Base-by-base conservation (phyloP, 2,329 filamentous ascomycete genomes). In the Fusarium sulawesiense region DNA sequence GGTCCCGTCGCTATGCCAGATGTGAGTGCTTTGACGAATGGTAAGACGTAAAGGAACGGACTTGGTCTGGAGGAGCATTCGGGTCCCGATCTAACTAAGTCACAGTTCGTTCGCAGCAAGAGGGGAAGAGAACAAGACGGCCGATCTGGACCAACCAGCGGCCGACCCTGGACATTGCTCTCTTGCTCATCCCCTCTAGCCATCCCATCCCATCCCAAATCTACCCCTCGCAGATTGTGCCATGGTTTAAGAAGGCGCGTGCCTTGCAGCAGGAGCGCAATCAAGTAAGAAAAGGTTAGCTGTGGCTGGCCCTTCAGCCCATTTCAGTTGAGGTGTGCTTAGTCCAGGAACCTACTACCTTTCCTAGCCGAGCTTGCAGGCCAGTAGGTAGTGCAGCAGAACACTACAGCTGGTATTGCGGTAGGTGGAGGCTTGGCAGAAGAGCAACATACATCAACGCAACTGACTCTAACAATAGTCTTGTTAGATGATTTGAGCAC, bases 261-360 rank as follows among this genome's bases (percentile, higher is more conserved):
- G 62, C 71, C 71, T 74, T 72, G 66, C 71, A 74, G 70, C 34
- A 73, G 61, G 56, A 51, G 42, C 50, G 42, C 40, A 46, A 69
- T 67, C 41, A 55, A 23, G 44, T 44, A 50, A 23, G 47, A 45
- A 56, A 30, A 14, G 61, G 42, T 21, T 44, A 44, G 46, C 42
- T 8, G 61, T 55, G 48, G 60, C 56, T 62, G 69, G 48, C 54
- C 42, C 49, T 48, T 40, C 48, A 56, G 58, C 48, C 61, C 51
- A 67, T 62, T 56, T 57, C 62, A 70, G 60, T 55, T 51, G 57
- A 68, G 66, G 50, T 62, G 62, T 65, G 59, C 54, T 48, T 37
- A 41, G 59, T 62, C 63, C 62, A 70, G 68, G 40, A 53, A 51
- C 53, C 64, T 71, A 63, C 65, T 57, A 66, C 54, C 51, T 42